Percentiles rank a stretch among this genome's conserved stretches.
phyloP scores from a whole-genome alignment of 176 grass and related monocot genomes.

The Oryza meridionalis region DNA sequence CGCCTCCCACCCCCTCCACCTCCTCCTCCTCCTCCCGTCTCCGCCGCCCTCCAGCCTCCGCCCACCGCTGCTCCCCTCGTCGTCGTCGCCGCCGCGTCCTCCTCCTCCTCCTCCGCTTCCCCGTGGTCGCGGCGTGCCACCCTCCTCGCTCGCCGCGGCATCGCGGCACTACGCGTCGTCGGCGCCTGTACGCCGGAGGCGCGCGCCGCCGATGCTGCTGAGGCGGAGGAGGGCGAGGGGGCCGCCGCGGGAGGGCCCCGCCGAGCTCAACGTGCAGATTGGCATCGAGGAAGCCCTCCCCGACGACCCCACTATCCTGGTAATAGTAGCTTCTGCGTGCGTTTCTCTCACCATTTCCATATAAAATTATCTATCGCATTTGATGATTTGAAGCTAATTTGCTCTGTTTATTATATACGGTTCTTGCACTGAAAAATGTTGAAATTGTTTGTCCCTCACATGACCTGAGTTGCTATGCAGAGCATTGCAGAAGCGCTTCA shows the following conservation, averaged over 20 bases:
- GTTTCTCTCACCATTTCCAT: not conserved
- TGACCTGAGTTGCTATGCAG: slow-evolving; percentile 44
- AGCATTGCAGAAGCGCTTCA: slow-evolving; percentile 65
- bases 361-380: not conserved
- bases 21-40: not conserved
- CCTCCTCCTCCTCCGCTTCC: not conserved
- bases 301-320: slow-evolving; percentile 66
- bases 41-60: slow-evolving; percentile 11
- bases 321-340: slow-evolving; percentile 9
- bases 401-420: not conserved
- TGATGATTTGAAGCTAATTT: slow-evolving; percentile 26
- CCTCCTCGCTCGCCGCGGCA: slow-evolving; percentile 20
- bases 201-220: slow-evolving; percentile 40
- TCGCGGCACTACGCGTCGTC: slow-evolving; percentile 31
- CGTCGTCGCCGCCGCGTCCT: slow-evolving; percentile 14
- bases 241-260: slow-evolving; percentile 44
- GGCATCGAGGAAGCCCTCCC: slow-evolving; percentile 75
- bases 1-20: slow-evolving; percentile 29
- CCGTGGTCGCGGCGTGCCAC: not conserved
- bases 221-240: slow-evolving; percentile 36
- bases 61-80: not conserved
- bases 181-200: slow-evolving; percentile 22
- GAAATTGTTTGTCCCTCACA: not conserved
- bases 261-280: slow-evolving; percentile 77
- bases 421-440: not conserved